Percentiles rank a stretch among this genome's conserved stretches.
These are phyloP conservation scores for Amanita rimosa DNA, from an alignment of 768 basidiomycete genomes.

Conservation along the genomic window DNA sequence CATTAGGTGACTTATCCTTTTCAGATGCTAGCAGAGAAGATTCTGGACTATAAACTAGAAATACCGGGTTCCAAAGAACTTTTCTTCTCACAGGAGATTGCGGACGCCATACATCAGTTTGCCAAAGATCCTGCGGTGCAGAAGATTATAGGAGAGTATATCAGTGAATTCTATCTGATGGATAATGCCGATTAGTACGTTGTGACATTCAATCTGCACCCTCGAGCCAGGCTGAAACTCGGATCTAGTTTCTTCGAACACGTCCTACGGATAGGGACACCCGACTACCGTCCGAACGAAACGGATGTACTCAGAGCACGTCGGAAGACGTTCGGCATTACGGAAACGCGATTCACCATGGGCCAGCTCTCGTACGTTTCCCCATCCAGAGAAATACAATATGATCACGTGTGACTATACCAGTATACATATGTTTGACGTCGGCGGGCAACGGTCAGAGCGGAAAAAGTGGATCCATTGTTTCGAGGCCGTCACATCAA, in stretches of 20 bases:
- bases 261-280: conserved; percentile 70
- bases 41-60: conserved; percentile 48
- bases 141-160: conserved; percentile 42
- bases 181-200: conserved; percentile 86
- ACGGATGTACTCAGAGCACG: conserved; percentile 83
- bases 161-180: conserved; percentile 84
- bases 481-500: conserved; percentile 42
- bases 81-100: conserved; percentile 50
- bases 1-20: background rate
- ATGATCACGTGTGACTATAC: background rate
- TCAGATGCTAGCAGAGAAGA: conserved; percentile 39
- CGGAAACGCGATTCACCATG: conserved; percentile 75
- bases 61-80: conserved; percentile 25
- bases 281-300: conserved; percentile 78
- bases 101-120: conserved; percentile 54
- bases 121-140: conserved; percentile 61
- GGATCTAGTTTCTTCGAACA: conserved; percentile 75
- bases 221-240: background rate
- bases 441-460: conserved; percentile 71
- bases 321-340: conserved; percentile 83
- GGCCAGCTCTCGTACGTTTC: conserved; percentile 46
- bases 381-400: background rate
- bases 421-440: conserved; percentile 68
- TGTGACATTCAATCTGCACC: background rate
- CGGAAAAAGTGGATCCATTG: conserved; percentile 74